Base-by-base conservation (phyloP, 768 basidiomycete species). In the Lentinula sp. region DNA sequence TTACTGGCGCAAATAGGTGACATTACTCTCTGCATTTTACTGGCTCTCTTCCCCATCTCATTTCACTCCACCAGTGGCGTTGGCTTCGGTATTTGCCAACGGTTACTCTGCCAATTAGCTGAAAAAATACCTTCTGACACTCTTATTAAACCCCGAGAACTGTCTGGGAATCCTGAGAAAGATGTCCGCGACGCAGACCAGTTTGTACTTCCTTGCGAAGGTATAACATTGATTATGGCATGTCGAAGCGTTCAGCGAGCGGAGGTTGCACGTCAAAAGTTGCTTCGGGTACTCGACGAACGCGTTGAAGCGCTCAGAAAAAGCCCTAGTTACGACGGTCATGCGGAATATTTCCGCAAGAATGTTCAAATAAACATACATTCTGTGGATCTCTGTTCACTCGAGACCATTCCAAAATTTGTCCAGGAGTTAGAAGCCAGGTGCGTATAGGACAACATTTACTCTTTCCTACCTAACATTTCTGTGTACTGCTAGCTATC, bases 81-180 rank as follows among this genome's bases (percentile, higher is more conserved):
- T 16, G 93, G 93, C 15, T 90, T 88, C 69, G 91, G 90, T 12
- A 87, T 90, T 48, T 93, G 91, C 74, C 84, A 87, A 63, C 86
- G 93, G 51, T 79, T 95, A 6, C 78, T 95, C 49, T 72, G 78
- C 65, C 87, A 92, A 66, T 75, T 93, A 16, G 82, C 82, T n/a
- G 75, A 77, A 45, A 67, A 70, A 13, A 68, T 68, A 60, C 82
- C 83, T 5, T 46, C 57, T 6, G 62, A 63, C 52, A 57, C 58
- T 2, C 18, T 36, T 2, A 46, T 56, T 6, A 42, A n/a, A 32
- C 57, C 57, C 5, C 15, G 9, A 49, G 32, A 41, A 12, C 60
- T 59, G 23, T 20, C 41, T 32, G 53, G 51, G 48, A 10, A 36
- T 64, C 18, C 57, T 37, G 51, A 68, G 50, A 60, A 58, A 46